Base-by-base conservation (phyloP, 768 basidiomycete species). In the Mycena venus region DNA sequence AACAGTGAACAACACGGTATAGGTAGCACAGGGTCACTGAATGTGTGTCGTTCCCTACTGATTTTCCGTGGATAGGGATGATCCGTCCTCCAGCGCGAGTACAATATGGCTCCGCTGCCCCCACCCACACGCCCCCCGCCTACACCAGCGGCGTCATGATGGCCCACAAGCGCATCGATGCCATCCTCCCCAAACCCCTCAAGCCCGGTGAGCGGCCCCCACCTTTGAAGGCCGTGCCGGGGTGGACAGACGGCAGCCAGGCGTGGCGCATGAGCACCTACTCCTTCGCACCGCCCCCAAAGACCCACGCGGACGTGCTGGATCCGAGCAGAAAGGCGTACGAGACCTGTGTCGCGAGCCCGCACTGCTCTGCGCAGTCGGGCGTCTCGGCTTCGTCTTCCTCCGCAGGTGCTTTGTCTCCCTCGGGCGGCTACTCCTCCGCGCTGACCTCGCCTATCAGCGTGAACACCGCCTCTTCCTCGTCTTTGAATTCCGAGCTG, bases 251-350 rank as follows among this genome's bases (percentile, higher is more conserved):
- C 73, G 90, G 91, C 63, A 88, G 87, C 25, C 85, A 90, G 65
- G 91, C 89, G 0, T 94, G 93, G 93, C 90, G 93, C n/a, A 84
- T 91, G 0, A 85, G 86, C 5, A 87, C 93, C 1, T 94, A 94
- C 81, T 86, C 85, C 64, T 85, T 91, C 70, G 80, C 87, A 4
- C 78, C 87, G 3, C 87, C 87, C 9, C 83, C 85, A 60, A 79
- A 83, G 47, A 72, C 80, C 73, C 80, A 80, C 19, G 68, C 75
- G 59, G 79, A 84, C 78, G 77, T 82, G 21, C 78, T 81, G 64
- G 80, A 80, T 32, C 78, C 81, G 7, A 78, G 80, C 40, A 80
- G 82, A 68, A 78, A 80, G 70, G 79, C 86, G 0, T 87, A 88
- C 81, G 74, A 82, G 38, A 86, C 90, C 1, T 89, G 88, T 73